Base-by-base conservation (phyloP, 2,329 filamentous ascomycete genomes). In the Aspergillus fischeri region DNA sequence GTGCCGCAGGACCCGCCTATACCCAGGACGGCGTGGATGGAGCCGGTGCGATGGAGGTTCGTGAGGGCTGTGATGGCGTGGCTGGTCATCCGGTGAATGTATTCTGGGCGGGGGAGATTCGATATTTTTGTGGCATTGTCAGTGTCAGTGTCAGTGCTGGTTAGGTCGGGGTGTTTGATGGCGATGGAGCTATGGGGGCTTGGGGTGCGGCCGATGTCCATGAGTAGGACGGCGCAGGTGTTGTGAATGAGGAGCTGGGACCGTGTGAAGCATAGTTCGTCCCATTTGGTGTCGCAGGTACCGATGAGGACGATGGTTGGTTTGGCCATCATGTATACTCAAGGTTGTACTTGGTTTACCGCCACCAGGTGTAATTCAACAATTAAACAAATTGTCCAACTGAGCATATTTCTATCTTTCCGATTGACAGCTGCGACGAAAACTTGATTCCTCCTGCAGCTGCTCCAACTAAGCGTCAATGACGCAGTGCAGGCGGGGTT, bases 1-100 rank as follows among this genome's bases (percentile, higher is more conserved):
- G 86, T 89, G 0, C 85, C 84, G 24, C 83, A 81, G 0, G 83
- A 87, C 0, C 87, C 87, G 7, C 85, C 87, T 0, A 85, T 79
- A 0, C 78, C 79, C 11, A 89, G 72, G 14, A 86, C 78, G 1
- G 78, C 86, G 48, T 86, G 80, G 32, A 88, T 78, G 1, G 65
- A 51, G 0, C 65, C 61, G 1, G 64, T 54, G 6, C 70, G 51
- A 51, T 74, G 74, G 1, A 86, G 68, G 0, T 73, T 63, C 20
- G 67, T 60, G 14, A 85, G 74, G 0, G 73, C 71, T 0, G 66
- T 59, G 0, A 76, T 78, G 2, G 82, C 81, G 61, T 77, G 78
- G 0, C 63, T 57, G 24, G 80, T 80, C 72, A 89, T 85, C 50
- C 76, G 73, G 45, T 81, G 78, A 63, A 88, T 80, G 24, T 85